These are phyloP conservation scores for Coemansia sp. DNA, from an alignment of 192 early-diverging fungal genomes.

Conservation along the genomic window DNA sequence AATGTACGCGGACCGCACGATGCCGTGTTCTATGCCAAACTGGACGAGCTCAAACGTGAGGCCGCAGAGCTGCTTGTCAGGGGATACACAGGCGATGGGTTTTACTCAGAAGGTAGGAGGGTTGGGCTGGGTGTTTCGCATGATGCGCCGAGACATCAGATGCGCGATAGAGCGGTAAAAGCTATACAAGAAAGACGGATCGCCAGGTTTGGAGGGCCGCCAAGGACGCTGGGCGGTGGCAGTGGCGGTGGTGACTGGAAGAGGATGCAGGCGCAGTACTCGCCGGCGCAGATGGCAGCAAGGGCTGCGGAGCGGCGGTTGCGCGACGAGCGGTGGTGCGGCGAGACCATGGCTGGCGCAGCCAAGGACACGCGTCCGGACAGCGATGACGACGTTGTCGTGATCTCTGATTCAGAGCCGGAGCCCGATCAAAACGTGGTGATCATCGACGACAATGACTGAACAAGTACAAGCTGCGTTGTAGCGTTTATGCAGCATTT, in stretches of 20 bases:
- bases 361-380: slow-evolving; percentile 9
- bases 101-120: slow-evolving; percentile 23
- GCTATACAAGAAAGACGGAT: slow-evolving; percentile 22
- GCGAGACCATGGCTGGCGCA: slow-evolving; percentile 15
- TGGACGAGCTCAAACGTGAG: slow-evolving; percentile 37
- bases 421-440: slow-evolving; percentile 11
- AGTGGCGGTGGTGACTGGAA: not conserved
- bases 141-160: slow-evolving; percentile 22
- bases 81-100: slow-evolving; percentile 48
- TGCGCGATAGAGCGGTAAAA: slow-evolving; percentile 14
- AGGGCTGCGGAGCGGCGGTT: slow-evolving; percentile 34
- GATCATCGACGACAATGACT: not conserved
- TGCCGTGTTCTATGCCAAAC: slow-evolving; percentile 25
- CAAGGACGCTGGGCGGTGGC: slow-evolving; percentile 13
- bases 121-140: slow-evolving; percentile 26
- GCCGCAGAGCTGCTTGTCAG: slow-evolving; percentile 28
- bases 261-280: slow-evolving; percentile 5
- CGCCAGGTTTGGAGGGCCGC: slow-evolving; percentile 17
- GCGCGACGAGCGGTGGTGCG: slow-evolving; percentile 45
- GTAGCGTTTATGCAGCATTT: not conserved
- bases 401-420: slow-evolving; percentile 33
- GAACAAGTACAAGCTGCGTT: no score
- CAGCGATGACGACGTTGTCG: slow-evolving; percentile 18
- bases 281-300: slow-evolving; percentile 48
- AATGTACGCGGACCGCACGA: slow-evolving; percentile 44